Conservation (phyloP, 2,329 filamentous ascomycete species). For the Diaporthe citrichinensis region DNA sequence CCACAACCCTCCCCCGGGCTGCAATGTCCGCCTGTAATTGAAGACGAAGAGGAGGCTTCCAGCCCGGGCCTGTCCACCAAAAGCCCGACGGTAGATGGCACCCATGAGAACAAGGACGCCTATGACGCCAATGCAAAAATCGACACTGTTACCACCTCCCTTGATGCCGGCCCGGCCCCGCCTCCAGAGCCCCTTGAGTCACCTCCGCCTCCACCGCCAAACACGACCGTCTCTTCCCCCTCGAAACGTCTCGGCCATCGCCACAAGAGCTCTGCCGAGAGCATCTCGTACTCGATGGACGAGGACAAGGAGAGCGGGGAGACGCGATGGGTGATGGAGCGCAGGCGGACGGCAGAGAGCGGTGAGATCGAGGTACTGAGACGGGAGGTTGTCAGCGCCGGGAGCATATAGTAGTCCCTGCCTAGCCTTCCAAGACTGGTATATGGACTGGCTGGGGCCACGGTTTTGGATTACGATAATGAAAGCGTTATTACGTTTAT, state of each 20-base stretch:
- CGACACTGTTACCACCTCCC: conserved; percentile 42
- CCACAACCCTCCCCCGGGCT: conserved; percentile 45
- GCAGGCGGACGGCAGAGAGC: conserved; percentile 74
- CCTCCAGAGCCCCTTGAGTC: conserved; percentile 13
- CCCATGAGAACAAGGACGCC: neutral
- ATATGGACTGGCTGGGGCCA: neutral
- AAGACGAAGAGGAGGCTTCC: conserved; percentile 53
- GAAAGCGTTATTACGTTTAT: conserved; percentile 9
- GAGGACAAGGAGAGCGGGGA: conserved; percentile 65
- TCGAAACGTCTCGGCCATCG: conserved; percentile 59
- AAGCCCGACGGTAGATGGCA: conserved; percentile 36
- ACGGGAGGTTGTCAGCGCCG: conserved; percentile 73
- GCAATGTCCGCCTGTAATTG: conserved; percentile 56
- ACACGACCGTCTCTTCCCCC: conserved; percentile 40
- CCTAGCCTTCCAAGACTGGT: neutral
- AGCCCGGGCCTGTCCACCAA: conserved; percentile 48
- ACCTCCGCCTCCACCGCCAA: conserved; percentile 5
- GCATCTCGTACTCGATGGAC: conserved; percentile 77
- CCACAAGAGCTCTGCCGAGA: conserved; percentile 73
- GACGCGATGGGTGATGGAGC: conserved; percentile 78
- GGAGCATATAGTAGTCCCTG: conserved; percentile 58
- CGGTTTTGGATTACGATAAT: conserved; percentile 3
- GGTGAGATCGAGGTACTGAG: conserved; percentile 77
- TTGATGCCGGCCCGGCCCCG: conserved; percentile 37
- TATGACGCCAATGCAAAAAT: conserved; percentile 42